Evolutionary conservation across 1,284 basidiomycete species (phyloP), one percentile per base, ranked within the genome.

Genomic region (Coniferiporia sulphurascens): DNA sequence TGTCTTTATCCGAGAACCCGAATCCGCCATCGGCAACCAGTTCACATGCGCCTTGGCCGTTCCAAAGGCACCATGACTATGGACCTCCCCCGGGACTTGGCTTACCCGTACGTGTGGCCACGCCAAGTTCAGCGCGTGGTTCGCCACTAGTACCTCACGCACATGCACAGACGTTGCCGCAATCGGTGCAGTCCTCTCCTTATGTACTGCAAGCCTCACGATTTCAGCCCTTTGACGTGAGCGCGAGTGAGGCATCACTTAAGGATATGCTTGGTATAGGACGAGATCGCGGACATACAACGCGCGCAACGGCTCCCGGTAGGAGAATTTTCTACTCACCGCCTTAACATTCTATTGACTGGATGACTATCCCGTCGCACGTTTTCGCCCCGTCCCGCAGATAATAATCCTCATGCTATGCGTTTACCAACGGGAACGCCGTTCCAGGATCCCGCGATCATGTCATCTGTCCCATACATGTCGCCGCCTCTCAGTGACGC

Each of bases 371-470:
- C 27, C 27, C 27, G 2, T 27, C 27, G 5, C 27, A 27, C 64
- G 54, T 49, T 5, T 36, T 4, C 27, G 27, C 2, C 5, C 27
- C 5, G 2, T 27, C 27, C 27, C 27, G 27, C 27, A 61, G 59
- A 61, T 41, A 57, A 74, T 64, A 66, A 68, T 60, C 70, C 58
- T 38, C 63, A 62, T 44, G 48, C 62, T 52, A 64, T 59, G 34
- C 38, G 70, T 49, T 68, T 69, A 56, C 76, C 73, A 62, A 64
- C 71, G 48, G 68, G 65, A 55, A 78, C 78, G 59, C 79, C 78
- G 36, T 91, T 89, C 71, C 78, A 76, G 63, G 89, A 91, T 67
- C 89, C 89, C 52, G 89, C 89, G 15, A 91, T 91, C 60, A 90
- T 91, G 87, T 87, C 89, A 19, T 73, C 78, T 4, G 63, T 69